Percentiles rank a stretch among this genome's conserved stretches.
These are phyloP conservation scores for Pelargonium fulgidum DNA, from an alignment of 441 rosid genomes.

Conservation along the genomic window DNA sequence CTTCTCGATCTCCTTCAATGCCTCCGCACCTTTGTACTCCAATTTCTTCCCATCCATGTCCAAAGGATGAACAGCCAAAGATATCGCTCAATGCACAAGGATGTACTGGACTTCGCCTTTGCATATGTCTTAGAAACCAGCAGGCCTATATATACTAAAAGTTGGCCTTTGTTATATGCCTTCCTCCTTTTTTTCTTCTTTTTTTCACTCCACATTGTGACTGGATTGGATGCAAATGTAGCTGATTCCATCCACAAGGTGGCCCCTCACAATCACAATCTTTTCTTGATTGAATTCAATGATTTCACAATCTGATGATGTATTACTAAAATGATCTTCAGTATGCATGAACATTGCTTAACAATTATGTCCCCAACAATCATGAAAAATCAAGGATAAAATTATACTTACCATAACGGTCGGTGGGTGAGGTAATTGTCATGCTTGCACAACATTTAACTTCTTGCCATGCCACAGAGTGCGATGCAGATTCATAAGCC, in stretches of 20 bases:
- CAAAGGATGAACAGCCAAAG: constrained; percentile 12
- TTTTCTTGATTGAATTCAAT: constrained; percentile 28
- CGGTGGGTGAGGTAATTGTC: too few species aligned
- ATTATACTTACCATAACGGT: neutral
- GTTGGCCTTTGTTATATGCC: constrained; percentile 14
- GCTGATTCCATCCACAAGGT: constrained; percentile 38
- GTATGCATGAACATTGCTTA: neutral
- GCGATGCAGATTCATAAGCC: neutral
- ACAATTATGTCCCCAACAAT: neutral
- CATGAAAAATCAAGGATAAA: neutral
- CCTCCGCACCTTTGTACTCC: constrained; percentile 59
- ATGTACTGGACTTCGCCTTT: constrained; percentile 3
- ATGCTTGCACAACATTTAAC: too few species aligned
- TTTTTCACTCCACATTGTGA: constrained; percentile 23
- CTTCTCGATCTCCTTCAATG: constrained; percentile 62
- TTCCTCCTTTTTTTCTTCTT: constrained; percentile 11
- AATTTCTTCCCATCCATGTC: constrained; percentile 56
- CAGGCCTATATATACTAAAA: constrained; percentile 35
- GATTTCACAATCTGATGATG: constrained; percentile 23
- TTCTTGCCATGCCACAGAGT: too few species aligned
- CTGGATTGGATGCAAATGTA: constrained; percentile 28
- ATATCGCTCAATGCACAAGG: constrained; percentile 16
- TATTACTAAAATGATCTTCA: neutral
- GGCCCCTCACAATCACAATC: constrained; percentile 27
- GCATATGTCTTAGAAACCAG: constrained; percentile 19